Evolutionary conservation across 2,329 filamentous ascomycete species (phyloP).

Genomic region (Penicillium frequentans): DNA sequence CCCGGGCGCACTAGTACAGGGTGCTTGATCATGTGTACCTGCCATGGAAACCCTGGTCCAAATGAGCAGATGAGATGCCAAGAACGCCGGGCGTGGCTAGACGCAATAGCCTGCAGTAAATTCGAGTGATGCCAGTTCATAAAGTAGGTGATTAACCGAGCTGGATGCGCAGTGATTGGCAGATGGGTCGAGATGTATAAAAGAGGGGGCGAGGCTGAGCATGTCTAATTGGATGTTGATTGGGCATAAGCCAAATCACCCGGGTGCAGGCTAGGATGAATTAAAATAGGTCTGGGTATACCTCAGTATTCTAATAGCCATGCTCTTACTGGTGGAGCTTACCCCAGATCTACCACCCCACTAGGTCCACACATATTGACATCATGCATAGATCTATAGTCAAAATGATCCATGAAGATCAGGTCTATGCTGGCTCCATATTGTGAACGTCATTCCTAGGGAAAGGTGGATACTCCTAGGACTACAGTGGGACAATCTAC

Average conservation of each 20-base stretch:
- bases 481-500: not conserved
- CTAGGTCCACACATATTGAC: not conserved
- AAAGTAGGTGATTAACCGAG: not conserved
- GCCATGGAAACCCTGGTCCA: too few species aligned
- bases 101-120: too few species aligned
- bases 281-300: not conserved
- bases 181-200: too few species aligned
- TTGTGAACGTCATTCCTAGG: not conserved
- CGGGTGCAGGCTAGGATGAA: not conserved
- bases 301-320: not conserved
- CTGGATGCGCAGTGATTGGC: too few species aligned
- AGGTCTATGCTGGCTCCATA: not conserved
- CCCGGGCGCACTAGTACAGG: too few species aligned
- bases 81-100: too few species aligned
- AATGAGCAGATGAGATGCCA: too few species aligned
- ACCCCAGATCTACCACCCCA: not conserved
- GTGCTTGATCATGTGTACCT: too few species aligned
- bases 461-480: not conserved
- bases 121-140: not conserved
- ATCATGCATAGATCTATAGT: not conserved
- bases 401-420: not conserved
- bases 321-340: not conserved
- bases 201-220: not conserved
- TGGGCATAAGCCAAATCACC: not conserved
- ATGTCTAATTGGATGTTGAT: not conserved